Percentiles rank a stretch among this genome's conserved stretches.
Conservation (phyloP, 108 stramenopile genomes). For the Asterionellopsis glacialis region DNA sequence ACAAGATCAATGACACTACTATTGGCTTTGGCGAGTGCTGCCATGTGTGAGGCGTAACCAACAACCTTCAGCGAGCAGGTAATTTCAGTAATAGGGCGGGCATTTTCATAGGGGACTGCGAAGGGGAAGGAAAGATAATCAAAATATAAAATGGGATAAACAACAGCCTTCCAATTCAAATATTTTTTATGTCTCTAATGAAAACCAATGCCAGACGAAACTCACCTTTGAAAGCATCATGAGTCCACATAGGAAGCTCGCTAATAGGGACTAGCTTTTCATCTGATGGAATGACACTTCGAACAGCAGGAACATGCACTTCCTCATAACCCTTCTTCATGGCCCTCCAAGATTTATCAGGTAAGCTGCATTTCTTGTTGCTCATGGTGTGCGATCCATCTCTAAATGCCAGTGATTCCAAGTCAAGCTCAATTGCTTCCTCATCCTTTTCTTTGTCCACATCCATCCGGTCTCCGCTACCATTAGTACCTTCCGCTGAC, state of each 20-base stretch:
- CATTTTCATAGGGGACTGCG: too few species aligned
- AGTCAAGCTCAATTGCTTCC: constrained; percentile 67
- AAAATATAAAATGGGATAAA: too few species aligned
- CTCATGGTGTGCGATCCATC: constrained; percentile 93
- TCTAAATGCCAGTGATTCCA: constrained; percentile 85
- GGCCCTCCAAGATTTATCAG: constrained; percentile 89
- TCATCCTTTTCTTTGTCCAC: constrained; percentile 33
- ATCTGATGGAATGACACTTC: constrained; percentile 65
- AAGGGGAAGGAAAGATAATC: too few species aligned
- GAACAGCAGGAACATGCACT: constrained; percentile 97
- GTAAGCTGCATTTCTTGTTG: constrained; percentile 90
- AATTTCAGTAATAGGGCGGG: too few species aligned
- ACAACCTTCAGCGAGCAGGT: too few species aligned
- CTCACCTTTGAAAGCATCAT: constrained; percentile 80
- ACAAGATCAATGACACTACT: too few species aligned
- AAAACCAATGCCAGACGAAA: neutral
- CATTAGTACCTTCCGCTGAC: constrained; percentile 6
- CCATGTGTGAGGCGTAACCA: too few species aligned
- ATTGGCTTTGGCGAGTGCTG: too few species aligned
- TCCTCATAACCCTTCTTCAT: constrained; percentile 98
- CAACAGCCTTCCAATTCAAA: too few species aligned
- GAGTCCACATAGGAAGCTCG: constrained; percentile 96
- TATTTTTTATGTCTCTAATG: neutral
- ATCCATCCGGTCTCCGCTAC: constrained; percentile 29
- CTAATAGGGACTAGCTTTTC: constrained; percentile 79